Percentiles rank a stretch among this genome's conserved stretches.
Conservation (phyloP, 2,329 filamentous ascomycete species). For the Parascedosporium putredinis region DNA sequence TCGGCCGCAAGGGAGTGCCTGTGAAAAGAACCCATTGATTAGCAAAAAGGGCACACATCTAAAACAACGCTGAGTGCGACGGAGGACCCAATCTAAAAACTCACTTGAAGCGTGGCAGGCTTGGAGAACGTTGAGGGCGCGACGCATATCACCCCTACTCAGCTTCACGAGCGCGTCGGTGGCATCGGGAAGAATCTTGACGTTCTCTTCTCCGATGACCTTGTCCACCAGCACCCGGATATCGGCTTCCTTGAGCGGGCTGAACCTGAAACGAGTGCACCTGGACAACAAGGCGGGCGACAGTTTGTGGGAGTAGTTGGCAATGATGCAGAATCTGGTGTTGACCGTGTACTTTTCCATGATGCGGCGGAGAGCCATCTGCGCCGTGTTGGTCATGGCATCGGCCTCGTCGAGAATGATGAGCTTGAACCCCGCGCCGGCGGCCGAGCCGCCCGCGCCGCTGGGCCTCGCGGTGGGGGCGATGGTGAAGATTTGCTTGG, state of each 20-base stretch:
- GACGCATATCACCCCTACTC: constrained; percentile 92
- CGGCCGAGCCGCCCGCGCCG: constrained; percentile 28
- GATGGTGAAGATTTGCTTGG: constrained; percentile 84
- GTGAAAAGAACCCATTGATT: neutral
- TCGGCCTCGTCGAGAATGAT: constrained; percentile 99
- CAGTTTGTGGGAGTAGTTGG: constrained; percentile 97
- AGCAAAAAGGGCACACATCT: neutral
- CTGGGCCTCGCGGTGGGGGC: constrained; percentile 32
- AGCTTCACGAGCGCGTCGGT: constrained; percentile 74
- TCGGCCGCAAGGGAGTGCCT: constrained; percentile 59
- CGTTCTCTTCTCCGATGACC: constrained; percentile 76
- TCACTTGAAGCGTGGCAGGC: constrained; percentile 90
- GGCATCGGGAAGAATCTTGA: constrained; percentile 74
- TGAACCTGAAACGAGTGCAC: constrained; percentile 92
- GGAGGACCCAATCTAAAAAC: constrained; percentile 13
- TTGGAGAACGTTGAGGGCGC: constrained; percentile 89
- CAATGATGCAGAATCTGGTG: constrained; percentile 95
- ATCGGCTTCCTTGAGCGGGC: constrained; percentile 78
- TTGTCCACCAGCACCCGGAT: constrained; percentile 79
- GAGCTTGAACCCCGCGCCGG: constrained; percentile 76
- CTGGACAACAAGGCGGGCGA: constrained; percentile 84
- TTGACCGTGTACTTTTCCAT: constrained; percentile 99
- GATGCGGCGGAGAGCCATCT: constrained; percentile 92
- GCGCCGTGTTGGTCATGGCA: constrained; percentile 96
- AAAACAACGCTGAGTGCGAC: neutral